Evolutionary conservation across 768 basidiomycete species (phyloP), one percentile per base, ranked within the genome.

Genomic region (Fistulinella prunicolor): DNA sequence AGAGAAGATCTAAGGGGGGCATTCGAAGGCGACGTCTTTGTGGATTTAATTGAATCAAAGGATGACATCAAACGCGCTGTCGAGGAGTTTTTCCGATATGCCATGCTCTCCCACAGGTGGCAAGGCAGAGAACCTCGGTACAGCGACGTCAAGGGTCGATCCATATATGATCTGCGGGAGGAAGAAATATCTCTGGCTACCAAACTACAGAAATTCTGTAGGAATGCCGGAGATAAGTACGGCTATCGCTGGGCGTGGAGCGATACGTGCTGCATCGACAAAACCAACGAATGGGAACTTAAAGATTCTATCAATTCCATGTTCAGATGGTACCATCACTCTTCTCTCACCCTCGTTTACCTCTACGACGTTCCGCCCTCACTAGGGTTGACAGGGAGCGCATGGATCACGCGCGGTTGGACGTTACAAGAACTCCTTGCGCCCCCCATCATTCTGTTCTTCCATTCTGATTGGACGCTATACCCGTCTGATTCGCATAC

Each of bases 51-150:
- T 3, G 6, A 30, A 13, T 46, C 55, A 13, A 39, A 29, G 43
- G 17, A 13, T 9, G 39, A 36, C n/a, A 45, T 56, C 49, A 19
- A 32, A 17, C 30, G 2, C 17, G 49, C 28, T 5, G 49, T 54
- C 28, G 13, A n/a, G 17, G 22, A 50, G 5, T 50, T 42, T 14
- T 54, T 47, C 32, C 42, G 16, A 30, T 56, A 54, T 13, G 55
- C 39, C 30, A 53, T 54, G 49, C 49, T 56, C 34, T 56, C 55
- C 13, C 54, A 53, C 24, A 43, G 38, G n/a, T 56, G 51, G 54
- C 32, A 49, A 44, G 38, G 12, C n/a, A 44, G 14, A 19, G 55
- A 56, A 16, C 52, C 49, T 26, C 26, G 44, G 4, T 32, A 10
- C 23, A 13, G n/a, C 10, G 46, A 47, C 9, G 29, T 53, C 14